Percentiles rank a stretch among this genome's conserved stretches.
These are phyloP conservation scores for Bothia castanella DNA, from an alignment of 1,284 basidiomycete species.

Conservation along the genomic window DNA sequence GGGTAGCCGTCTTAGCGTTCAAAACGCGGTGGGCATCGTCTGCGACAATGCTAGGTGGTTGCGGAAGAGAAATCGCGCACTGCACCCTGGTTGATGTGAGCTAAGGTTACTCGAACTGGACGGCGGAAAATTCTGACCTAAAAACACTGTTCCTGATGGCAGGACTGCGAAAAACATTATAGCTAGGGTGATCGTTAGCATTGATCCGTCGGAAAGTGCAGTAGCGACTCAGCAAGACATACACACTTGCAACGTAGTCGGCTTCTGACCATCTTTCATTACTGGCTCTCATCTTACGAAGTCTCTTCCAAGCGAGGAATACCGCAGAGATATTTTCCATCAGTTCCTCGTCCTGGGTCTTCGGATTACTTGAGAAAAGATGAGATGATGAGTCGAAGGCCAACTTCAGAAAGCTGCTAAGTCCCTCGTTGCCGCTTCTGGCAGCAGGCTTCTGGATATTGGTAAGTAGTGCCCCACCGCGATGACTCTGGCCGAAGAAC, in stretches of 20 bases:
- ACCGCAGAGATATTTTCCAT: conserved; percentile 40
- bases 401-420: conserved; percentile 39
- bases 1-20: conserved; percentile 43
- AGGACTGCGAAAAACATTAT: conserved; percentile 46
- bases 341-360: conserved; percentile 28
- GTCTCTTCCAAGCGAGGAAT: conserved; percentile 43
- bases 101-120: not conserved
- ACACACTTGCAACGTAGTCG: conserved; percentile 55
- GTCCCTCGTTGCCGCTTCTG: conserved; percentile 29
- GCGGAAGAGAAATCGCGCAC: conserved; percentile 47
- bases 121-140: conserved; percentile 33
- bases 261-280: conserved; percentile 51
- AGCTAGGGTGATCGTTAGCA: conserved; percentile 32
- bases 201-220: not conserved
- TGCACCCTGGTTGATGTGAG: conserved; percentile 39
- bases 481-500: conserved; percentile 11
- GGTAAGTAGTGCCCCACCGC: conserved; percentile 1
- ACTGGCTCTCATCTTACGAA: conserved; percentile 41
- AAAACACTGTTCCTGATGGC: conserved; percentile 41
- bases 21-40: conserved; percentile 39
- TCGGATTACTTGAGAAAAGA: conserved; percentile 38
- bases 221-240: conserved; percentile 19
- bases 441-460: conserved; percentile 8
- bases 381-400: conserved; percentile 37
- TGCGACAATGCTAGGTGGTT: conserved; percentile 37